Conservation (phyloP, 257 asterid genomes). For the Solanum infundibuliforme region DNA sequence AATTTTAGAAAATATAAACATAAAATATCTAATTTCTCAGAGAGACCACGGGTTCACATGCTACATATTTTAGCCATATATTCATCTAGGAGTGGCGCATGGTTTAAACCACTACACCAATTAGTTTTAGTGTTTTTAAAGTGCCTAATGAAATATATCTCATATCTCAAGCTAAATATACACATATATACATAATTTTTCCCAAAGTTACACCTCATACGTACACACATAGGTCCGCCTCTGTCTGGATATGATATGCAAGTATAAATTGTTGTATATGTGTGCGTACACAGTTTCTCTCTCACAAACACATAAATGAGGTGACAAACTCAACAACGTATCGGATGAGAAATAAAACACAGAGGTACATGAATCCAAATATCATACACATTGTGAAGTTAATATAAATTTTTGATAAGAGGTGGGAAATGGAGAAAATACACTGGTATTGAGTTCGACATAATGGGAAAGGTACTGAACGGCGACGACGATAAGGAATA, state of each 20-base stretch:
- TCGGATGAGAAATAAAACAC: not conserved
- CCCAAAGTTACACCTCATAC: not conserved
- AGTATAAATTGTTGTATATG: not conserved
- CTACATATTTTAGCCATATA: not conserved
- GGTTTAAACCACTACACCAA: not conserved
- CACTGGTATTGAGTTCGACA: slow-evolving; percentile 51
- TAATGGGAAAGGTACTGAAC: slow-evolving; percentile 50
- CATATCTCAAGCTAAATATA: not conserved
- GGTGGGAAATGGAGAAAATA: not conserved
- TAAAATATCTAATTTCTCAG: not conserved
- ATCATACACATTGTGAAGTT: not conserved
- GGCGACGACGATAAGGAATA: slow-evolving; percentile 49
- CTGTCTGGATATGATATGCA: not conserved
- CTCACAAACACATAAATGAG: not conserved
- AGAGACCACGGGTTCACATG: not conserved
- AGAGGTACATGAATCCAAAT: not conserved
- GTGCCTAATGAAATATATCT: not conserved
- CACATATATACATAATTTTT: not conserved
- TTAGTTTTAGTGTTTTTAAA: not conserved
- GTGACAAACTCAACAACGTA: not conserved
- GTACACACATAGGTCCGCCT: not conserved
- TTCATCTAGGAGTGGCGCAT: not conserved
- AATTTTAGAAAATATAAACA: not conserved
- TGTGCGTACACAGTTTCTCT: not conserved
- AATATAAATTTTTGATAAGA: not conserved